These are phyloP conservation scores for Hamamelis virginiana DNA, from an alignment of 164 flowering plant species.

Conservation along the genomic window DNA sequence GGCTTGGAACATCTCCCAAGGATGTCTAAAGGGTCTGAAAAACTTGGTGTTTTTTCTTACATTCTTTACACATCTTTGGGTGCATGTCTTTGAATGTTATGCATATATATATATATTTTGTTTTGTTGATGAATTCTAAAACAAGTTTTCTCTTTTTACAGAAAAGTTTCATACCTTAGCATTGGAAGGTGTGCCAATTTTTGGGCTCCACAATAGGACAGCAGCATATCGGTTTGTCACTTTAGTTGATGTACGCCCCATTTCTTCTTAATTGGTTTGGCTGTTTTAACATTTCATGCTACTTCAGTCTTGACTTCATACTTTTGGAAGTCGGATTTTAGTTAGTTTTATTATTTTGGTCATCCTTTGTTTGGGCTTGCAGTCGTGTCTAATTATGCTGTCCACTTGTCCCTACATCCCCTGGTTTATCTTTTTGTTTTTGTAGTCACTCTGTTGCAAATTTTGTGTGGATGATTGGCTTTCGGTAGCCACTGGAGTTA, in stretches of 20 bases:
- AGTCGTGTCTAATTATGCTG: not conserved
- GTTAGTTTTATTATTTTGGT: not conserved
- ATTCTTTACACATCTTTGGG: not conserved
- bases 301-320: not conserved
- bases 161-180: constrained; percentile 89
- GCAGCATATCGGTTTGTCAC: constrained; percentile 98
- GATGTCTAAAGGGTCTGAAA: not conserved
- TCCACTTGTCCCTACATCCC: not conserved
- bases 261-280: constrained; percentile 7
- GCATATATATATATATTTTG: no score
- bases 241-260: constrained; percentile 76
- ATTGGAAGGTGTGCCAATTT: constrained; percentile 82
- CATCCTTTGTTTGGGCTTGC: not conserved
- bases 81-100: not conserved
- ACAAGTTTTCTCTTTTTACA: constrained; percentile 27
- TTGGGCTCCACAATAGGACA: constrained; percentile 80
- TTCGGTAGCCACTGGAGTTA: not conserved
- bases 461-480: not conserved
- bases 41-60: no score
- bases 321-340: not conserved
- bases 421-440: not conserved
- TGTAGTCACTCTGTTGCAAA: not conserved
- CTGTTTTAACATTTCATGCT: not conserved
- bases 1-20: not conserved
- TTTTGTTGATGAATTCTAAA: constrained; percentile 1